Evolutionary conservation across 306 rosid genomes (phyloP).

Genomic region (Quercus parvula): DNA sequence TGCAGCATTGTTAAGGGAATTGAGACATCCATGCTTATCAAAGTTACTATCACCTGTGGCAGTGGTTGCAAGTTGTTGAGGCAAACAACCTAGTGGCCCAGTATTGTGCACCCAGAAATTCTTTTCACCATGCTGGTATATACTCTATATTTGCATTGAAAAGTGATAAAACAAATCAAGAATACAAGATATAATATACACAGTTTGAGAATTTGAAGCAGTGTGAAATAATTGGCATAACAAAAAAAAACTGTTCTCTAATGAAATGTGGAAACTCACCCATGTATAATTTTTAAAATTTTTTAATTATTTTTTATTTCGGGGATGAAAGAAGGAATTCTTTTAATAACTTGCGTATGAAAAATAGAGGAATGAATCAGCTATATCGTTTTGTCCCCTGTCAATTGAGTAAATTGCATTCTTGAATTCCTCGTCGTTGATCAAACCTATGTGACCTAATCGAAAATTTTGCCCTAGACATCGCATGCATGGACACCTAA

Average conservation of each 20-base stretch:
- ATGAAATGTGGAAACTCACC: neutral
- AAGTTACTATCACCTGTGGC: neutral
- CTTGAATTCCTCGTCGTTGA: neutral
- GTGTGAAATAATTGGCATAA: neutral
- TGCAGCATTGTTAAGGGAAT: constrained; percentile 21
- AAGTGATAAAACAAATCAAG: too few species aligned
- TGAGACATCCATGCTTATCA: constrained; percentile 25
- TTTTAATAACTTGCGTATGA: neutral
- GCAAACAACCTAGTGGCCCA: constrained; percentile 29
- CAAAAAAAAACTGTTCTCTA: neutral
- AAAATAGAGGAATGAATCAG: neutral
- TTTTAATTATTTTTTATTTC: neutral
- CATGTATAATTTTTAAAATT: too few species aligned
- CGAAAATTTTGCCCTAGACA: neutral
- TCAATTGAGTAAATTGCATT: neutral
- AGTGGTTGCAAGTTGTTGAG: constrained; percentile 14
- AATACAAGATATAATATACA: too few species aligned
- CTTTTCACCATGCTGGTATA: constrained; percentile 19
- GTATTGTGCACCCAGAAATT: constrained; percentile 35
- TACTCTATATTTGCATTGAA: neutral
- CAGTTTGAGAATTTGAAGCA: neutral
- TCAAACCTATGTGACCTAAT: neutral
- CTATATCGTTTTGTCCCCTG: neutral
- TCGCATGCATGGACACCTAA: too few species aligned
- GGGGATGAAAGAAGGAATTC: neutral